These are phyloP conservation scores for Amphibolis antarctica DNA, from an alignment of 106 monocot genomes.

Conservation along the genomic window DNA sequence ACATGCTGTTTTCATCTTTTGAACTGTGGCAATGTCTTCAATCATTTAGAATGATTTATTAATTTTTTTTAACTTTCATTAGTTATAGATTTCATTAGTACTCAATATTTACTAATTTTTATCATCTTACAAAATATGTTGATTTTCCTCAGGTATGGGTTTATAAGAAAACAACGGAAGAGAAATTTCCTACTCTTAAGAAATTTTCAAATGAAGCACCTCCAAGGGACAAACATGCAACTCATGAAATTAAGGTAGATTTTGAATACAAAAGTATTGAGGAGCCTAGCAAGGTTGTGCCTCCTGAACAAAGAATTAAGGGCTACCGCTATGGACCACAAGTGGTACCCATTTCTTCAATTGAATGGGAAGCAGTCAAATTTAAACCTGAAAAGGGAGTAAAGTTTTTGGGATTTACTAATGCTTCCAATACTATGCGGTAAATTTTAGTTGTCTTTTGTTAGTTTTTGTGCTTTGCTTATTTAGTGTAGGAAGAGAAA, in stretches of 20 bases:
- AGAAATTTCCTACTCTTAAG: constrained; percentile 86
- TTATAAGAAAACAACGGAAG: constrained; percentile 95
- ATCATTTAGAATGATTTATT: no score
- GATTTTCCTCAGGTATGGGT: constrained; percentile 61
- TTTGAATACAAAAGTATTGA: constrained; percentile 70
- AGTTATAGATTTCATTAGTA: no score
- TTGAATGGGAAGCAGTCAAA: constrained; percentile 78
- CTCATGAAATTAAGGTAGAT: constrained; percentile 95
- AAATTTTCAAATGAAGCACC: constrained; percentile 96
- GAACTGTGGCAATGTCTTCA: no score
- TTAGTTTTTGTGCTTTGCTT: neutral
- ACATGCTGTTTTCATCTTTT: no score
- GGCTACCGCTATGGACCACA: constrained; percentile 97
- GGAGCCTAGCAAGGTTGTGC: constrained; percentile 62
- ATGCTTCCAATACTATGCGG: constrained; percentile 69
- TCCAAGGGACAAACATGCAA: constrained; percentile 65
- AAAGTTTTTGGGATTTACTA: constrained; percentile 84
- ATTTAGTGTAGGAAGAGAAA: no score
- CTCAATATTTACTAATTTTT: neutral
- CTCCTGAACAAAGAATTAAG: constrained; percentile 91
- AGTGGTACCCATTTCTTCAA: constrained; percentile 78
- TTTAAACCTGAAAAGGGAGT: constrained; percentile 84
- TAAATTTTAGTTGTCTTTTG: constrained; percentile 14
- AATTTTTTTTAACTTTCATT: no score
- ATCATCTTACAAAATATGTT: neutral